Percentiles rank a stretch among this genome's conserved stretches.
phyloP scores from a whole-genome alignment of 352 stramenopile species.

The Globisporangium nagaii region DNA sequence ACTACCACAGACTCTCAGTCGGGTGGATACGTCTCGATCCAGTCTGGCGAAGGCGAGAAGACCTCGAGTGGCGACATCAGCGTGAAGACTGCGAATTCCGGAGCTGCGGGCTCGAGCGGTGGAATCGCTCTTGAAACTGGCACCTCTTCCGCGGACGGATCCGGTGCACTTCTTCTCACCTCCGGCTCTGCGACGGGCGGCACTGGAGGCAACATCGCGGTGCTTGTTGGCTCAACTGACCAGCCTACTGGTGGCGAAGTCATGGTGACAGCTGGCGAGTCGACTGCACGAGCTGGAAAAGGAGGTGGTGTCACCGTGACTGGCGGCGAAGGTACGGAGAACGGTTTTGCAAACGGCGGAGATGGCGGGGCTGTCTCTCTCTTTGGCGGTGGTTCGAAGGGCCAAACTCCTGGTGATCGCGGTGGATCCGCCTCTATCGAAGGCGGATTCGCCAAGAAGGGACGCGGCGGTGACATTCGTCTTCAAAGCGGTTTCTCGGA shows the following conservation, averaged over 20 bases:
- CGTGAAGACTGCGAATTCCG: conserved; percentile 55
- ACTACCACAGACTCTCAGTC: conserved; percentile 53
- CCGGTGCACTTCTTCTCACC: conserved; percentile 45
- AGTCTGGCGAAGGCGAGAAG: conserved; percentile 53
- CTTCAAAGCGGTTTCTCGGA: conserved; percentile 48
- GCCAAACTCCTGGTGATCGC: conserved; percentile 44
- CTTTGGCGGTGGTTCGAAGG: conserved; percentile 76
- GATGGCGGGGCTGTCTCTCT: conserved; percentile 84
- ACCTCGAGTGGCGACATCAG: conserved; percentile 68
- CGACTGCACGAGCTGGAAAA: conserved; percentile 25
- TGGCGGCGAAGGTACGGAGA: conserved; percentile 53
- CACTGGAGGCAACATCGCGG: conserved; percentile 47
- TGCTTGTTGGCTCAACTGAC: conserved; percentile 47
- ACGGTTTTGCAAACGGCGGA: conserved; percentile 70
- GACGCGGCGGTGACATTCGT: conserved; percentile 48
- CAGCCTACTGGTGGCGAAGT: conserved; percentile 59
- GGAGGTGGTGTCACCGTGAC: conserved; percentile 52
- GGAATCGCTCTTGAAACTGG: conserved; percentile 52
- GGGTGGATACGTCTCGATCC: conserved; percentile 53
- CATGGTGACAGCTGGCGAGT: conserved; percentile 60
- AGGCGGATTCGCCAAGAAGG: conserved; percentile 57
- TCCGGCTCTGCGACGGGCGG: conserved; percentile 53
- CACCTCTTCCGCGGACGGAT: conserved; percentile 42
- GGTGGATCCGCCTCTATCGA: conserved; percentile 74
- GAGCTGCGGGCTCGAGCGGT: conserved; percentile 50